phyloP scores from a whole-genome alignment of 1,139 yeast species.

The Sugiyamaella pinicola region DNA sequence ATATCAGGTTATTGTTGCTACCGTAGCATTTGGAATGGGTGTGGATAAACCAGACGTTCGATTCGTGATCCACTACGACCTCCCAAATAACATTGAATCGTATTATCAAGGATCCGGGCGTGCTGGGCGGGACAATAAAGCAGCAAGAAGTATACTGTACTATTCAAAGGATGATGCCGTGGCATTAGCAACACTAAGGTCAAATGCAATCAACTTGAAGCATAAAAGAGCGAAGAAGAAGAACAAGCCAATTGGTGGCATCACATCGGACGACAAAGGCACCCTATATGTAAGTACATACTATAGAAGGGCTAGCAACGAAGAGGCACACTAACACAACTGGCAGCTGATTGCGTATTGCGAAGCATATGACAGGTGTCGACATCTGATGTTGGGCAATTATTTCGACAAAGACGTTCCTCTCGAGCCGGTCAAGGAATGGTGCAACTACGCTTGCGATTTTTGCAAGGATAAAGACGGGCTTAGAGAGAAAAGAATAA shows the following conservation, averaged over 20 bases:
- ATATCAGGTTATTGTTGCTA: conserved; percentile 53
- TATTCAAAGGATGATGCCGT: conserved; percentile 43
- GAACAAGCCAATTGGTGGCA: neutral
- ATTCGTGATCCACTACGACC: conserved; percentile 78
- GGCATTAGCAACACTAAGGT: neutral
- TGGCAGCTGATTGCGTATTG: conserved; percentile 74
- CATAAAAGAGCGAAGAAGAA: neutral
- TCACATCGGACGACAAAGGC: conserved; percentile 4
- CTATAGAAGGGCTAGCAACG: too few species aligned
- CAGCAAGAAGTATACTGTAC: conserved; percentile 68
- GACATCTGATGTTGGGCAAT: conserved; percentile 74
- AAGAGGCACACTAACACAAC: conserved; percentile 5
- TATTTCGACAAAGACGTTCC: conserved; percentile 55
- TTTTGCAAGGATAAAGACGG: conserved; percentile 36
- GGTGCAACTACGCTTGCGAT: conserved; percentile 42
- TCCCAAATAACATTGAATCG: conserved; percentile 86
- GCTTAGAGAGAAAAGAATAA: conserved; percentile 15
- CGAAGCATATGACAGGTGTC: conserved; percentile 76
- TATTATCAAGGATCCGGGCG: conserved; percentile 94
- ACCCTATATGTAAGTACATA: conserved; percentile 6
- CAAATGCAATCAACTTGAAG: neutral
- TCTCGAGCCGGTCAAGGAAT: conserved; percentile 23
- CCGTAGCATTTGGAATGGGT: conserved; percentile 97
- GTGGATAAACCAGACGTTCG: conserved; percentile 92
- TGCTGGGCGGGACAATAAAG: conserved; percentile 89